Base-by-base conservation (phyloP, 78 protist genomes). In the Bigelowiella natans region DNA sequence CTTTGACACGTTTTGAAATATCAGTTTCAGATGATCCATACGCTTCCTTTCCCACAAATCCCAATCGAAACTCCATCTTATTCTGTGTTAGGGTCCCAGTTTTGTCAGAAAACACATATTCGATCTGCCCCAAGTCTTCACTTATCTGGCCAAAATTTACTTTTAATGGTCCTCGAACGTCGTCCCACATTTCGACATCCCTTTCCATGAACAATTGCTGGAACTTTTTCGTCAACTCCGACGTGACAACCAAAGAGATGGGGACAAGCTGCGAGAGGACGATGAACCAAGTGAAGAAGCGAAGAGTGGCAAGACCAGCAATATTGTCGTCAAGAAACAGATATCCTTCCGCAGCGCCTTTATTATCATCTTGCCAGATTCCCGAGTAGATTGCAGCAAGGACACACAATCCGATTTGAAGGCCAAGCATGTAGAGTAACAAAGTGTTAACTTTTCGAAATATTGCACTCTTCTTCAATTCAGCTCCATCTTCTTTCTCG, bases 31-130 rank as follows among this genome's bases (percentile, higher is more conserved):
- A 30, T 3, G 38, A 30, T 11, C 86, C 86, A 18, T 51, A 51
- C 18, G 73, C 73, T 18, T 51, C 73, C 7, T 51, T 26, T 18
- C 73, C 73, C 18, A 51, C 18, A 18, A 51, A 51, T 18, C 34
- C 73, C 73, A 51, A 18, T 7, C 92, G 88, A 31, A 93, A 85
- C 40, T 83, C 38, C 95, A 93, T 91, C 34, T 82, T 88, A 39
- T 93, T 93, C n/a, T 40, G 39, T 26, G 95, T 93, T 34, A 93
- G 87, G 1, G 95, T 93, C 31, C 95, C 95, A 7, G 95, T 93
- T 83, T 93, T 93, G 91, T 93, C 95, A 28, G 90, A 51, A 51
- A 91, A 91, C 26, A 93, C 38, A 51, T 89, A 90, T 18, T n/a
- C 38, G 82, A 39, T 37, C 18, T 2, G 90, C 11, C 89, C 89